Base-by-base conservation (phyloP, 169 alveolate genomes). In the Eimeria falciformis region DNA sequence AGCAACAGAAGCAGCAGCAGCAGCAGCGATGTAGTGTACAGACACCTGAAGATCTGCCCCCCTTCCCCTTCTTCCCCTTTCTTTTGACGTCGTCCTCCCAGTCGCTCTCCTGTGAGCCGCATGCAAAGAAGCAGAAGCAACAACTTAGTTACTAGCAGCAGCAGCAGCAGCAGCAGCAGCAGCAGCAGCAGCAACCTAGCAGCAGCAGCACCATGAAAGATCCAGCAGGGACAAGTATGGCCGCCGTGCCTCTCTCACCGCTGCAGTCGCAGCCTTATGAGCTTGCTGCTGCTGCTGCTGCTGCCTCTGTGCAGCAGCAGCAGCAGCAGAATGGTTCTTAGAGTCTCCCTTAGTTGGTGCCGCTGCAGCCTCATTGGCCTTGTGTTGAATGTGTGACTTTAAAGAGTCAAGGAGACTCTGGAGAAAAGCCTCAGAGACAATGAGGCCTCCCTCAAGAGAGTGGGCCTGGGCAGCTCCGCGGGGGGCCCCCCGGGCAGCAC, bases 201-300 rank as follows among this genome's bases (percentile, higher is more conserved):
- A 11, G 71, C 71, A 5, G 18, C 71, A 14, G 71, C 71, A 9
- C 9, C 71, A 58, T 27, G 11, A 27, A 14, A 58, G 71, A 7
- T 5, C 33, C 71, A 58, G 71, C 71, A 58, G 33, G 27, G 21
- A 27, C 71, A 9, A n/a, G 7, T n/a, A n/a, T n/a, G n/a, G n/a
- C n/a, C n/a, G n/a, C n/a, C n/a, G n/a, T n/a, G n/a, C n/a, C n/a
- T n/a, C 5, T 58, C 18, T n/a, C 33, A n/a, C 71, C 33, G 71
- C 33, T 11, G 71, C 71, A 11, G 71, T 27, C 27, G 71, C 71
- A 14, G 71, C 71, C 27, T 58, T 58, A 5, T 14, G 7, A 7
- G 71, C 27, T n/a, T 58, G 71, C 71, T n/a, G 71, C 27, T 58
- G 71, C 71, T 58, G 71, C 71, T 9, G 71, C 25, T 58, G 71